Base-by-base conservation (phyloP, 2,329 filamentous ascomycete species). In the Apiospora pterosperma region DNA sequence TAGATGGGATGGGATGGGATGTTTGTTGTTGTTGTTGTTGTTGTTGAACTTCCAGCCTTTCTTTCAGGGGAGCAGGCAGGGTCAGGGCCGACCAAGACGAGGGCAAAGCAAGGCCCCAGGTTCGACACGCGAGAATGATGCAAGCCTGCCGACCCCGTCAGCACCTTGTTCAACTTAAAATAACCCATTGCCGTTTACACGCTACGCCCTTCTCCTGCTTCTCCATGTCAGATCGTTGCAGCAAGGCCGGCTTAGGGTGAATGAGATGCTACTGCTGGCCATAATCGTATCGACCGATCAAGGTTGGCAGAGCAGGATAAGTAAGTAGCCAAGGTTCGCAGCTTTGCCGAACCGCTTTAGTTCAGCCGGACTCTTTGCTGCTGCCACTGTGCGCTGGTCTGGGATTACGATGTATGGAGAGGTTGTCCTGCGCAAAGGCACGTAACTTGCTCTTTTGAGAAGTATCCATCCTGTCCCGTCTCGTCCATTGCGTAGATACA, bases 161-260 rank as follows among this genome's bases (percentile, higher is more conserved):
- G 59, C 59, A 61, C 59, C 59, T 61, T 61, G 59, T 61, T 61
- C 59, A 61, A 41, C 59, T 61, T 41, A 61, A 61, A 61, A 61
- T 41, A 61, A 61, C 23, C 36, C 59, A 21, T 39, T 31, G 28
- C 39, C 59, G 58, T 60, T 19, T 60, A 34, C 31, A 28, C 59
- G 34, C 36, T 38, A 41, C 28, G 36, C 36, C 36, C 28, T 61
- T 60, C 38, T 41, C 16, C 19, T 55, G 4, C 2, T 34, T n/a
- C 48, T 34, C 28, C 48, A 55, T 55, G 48, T 34, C 48, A 55
- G 28, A 55, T 28, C 48, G 48, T 55, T 55, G 48, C 48, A 28
- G 48, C 48, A 25, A 55, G 48, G 28, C 48, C 48, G 48, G 28
- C 31, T 55, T 42, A 25, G 42, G 34, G 23, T 23, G 55, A 36